Evolutionary conservation across 192 early-diverging fungal species (phyloP).

Genomic region (Backusella mclennaniae): DNA sequence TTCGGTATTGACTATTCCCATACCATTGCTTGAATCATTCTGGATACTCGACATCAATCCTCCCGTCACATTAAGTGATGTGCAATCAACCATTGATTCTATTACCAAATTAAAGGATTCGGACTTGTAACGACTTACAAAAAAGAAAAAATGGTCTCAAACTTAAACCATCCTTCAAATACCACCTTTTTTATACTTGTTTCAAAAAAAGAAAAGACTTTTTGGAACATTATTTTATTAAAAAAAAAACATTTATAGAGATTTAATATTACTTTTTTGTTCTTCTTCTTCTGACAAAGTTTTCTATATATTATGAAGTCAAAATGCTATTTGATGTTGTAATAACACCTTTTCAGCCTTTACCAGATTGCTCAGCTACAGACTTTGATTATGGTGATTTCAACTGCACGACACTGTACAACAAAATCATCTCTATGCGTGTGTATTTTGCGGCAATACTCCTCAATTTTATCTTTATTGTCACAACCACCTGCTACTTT

Average conservation of each 20-base stretch:
- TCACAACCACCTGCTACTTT: slow-evolving; percentile 5
- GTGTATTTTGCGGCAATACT: background rate
- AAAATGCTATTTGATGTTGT: background rate
- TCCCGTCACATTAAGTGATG: background rate
- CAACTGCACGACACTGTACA: background rate
- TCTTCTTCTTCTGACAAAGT: background rate
- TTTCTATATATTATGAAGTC: background rate
- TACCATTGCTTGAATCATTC: slow-evolving; percentile 6
- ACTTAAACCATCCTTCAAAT: background rate
- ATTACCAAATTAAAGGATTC: background rate
- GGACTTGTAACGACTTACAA: background rate
- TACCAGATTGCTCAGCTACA: background rate
- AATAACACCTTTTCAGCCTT: background rate
- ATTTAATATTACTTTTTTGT: background rate
- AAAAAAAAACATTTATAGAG: background rate
- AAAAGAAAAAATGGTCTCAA: background rate
- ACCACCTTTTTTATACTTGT: background rate
- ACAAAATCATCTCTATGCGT: background rate
- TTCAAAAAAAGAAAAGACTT: background rate
- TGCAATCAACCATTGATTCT: background rate
- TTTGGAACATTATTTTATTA: background rate
- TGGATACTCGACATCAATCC: slow-evolving; percentile 7
- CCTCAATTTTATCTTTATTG: slow-evolving; percentile 14
- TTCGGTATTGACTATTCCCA: background rate
- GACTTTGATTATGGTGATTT: background rate